Conservation (phyloP, 2,329 filamentous ascomycete species). For the Eutypa lata region DNA sequence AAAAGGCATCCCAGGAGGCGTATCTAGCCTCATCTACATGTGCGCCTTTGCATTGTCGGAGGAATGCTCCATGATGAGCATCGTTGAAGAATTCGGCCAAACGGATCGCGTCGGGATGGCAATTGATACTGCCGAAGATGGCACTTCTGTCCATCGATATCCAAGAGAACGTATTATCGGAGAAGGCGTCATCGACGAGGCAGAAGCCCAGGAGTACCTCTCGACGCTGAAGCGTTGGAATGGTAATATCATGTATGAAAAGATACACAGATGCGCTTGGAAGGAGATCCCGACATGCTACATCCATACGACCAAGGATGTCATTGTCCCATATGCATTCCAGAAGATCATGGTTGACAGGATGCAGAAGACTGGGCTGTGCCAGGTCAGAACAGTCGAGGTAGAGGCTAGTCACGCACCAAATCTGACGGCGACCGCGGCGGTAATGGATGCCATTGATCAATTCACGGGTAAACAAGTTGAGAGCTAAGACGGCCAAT, state of each 20-base stretch:
- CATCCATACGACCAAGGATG: background rate
- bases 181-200: background rate
- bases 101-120: background rate
- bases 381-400: too few species aligned
- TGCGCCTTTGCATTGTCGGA: conserved; percentile 1
- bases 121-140: conserved; percentile 4
- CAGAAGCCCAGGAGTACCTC: background rate
- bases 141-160: background rate
- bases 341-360: background rate
- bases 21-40: conserved; percentile 19
- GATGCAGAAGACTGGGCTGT: background rate
- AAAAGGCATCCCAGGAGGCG: conserved; percentile 10
- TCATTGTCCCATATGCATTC: background rate
- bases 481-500: too few species aligned
- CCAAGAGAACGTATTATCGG: background rate
- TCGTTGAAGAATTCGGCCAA: conserved; percentile 1
- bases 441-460: too few species aligned
- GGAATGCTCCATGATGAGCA: background rate
- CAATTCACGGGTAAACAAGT: too few species aligned
- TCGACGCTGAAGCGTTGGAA: background rate
- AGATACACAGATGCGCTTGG: background rate
- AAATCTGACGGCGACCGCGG: too few species aligned
- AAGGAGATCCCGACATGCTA: background rate
- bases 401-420: too few species aligned
- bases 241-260: background rate